Conservation (phyloP, 495 filamentous ascomycete species). For the Tuber melanosporum region DNA sequence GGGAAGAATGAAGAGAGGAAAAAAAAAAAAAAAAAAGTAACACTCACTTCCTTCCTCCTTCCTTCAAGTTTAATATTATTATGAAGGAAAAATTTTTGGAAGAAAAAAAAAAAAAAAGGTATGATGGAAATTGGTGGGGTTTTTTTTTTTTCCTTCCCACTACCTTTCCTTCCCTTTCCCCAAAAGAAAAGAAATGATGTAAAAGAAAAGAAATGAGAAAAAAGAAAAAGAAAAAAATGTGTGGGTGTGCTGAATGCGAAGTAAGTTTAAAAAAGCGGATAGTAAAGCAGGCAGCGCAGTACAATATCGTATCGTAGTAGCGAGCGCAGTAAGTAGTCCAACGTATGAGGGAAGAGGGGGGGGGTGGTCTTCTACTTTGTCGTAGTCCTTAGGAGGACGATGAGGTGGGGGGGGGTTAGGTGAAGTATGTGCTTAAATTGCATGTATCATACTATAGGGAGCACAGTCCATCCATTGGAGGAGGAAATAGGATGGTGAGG, state of each 20-base stretch:
- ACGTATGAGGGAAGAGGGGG: slow-evolving; percentile 20
- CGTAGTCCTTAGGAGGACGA: neutral
- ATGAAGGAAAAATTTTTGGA: neutral
- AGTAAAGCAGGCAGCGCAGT: slow-evolving; percentile 18
- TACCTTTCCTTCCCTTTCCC: neutral
- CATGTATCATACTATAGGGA: neutral
- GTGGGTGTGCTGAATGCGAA: slow-evolving; percentile 15
- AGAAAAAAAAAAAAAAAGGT: neutral
- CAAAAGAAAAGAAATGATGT: slow-evolving; percentile 13
- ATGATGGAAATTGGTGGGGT: neutral
- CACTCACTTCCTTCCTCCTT: neutral
- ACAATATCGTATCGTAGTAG: slow-evolving; percentile 14
- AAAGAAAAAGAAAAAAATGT: slow-evolving; percentile 15
- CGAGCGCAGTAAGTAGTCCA: slow-evolving; percentile 23
- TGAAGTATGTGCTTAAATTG: neutral
- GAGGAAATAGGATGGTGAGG: neutral
- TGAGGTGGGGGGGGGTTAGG: neutral
- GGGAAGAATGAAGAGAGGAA: slow-evolving; percentile 15
- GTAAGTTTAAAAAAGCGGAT: slow-evolving; percentile 1
- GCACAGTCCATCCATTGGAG: neutral
- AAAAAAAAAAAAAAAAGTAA: slow-evolving; percentile 17
- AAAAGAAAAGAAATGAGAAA: slow-evolving; percentile 15
- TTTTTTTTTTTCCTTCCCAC: neutral
- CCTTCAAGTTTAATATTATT: neutral
- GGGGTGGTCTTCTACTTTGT: neutral